phyloP scores from a whole-genome alignment of 331 rosid genomes.

The Spiraea crenata region DNA sequence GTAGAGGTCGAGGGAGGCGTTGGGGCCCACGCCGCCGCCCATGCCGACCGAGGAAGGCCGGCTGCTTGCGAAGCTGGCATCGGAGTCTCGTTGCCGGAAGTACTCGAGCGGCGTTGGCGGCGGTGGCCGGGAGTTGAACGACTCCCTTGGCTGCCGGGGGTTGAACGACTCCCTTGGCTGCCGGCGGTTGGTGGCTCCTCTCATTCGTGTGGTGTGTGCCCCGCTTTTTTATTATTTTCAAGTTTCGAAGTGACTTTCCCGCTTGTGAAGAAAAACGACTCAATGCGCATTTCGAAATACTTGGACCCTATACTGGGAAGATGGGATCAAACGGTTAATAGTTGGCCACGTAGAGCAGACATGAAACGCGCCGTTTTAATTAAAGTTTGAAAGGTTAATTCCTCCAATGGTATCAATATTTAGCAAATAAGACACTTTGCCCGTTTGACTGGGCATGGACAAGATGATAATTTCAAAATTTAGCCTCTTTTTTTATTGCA shows the following conservation, averaged over 20 bases:
- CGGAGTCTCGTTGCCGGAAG: conserved; percentile 68
- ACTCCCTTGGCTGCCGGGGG: conserved; percentile 50
- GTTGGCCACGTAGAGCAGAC: no score
- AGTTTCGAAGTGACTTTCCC: neutral
- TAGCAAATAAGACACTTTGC: no score
- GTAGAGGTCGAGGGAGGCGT: conserved; percentile 59
- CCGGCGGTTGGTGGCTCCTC: conserved; percentile 48
- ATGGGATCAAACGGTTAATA: no score
- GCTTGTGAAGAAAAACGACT: neutral
- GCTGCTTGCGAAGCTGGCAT: conserved; percentile 79
- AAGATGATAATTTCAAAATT: no score
- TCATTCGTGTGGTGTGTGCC: conserved; percentile 32
- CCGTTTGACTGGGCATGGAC: no score
- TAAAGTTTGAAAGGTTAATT: no score
- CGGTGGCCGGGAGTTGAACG: conserved; percentile 47
- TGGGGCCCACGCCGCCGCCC: conserved; percentile 23
- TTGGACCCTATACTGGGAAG: no score
- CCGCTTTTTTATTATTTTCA: neutral
- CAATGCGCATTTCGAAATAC: no score
- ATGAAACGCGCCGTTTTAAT: no score
- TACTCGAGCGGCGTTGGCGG: conserved; percentile 32
- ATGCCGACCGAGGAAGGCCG: conserved; percentile 73
- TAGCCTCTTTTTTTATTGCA: no score
- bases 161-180: no score
- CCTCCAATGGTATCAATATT: no score